Evolutionary conservation across 768 basidiomycete species (phyloP).

Genomic region (Kwoniella sp.): DNA sequence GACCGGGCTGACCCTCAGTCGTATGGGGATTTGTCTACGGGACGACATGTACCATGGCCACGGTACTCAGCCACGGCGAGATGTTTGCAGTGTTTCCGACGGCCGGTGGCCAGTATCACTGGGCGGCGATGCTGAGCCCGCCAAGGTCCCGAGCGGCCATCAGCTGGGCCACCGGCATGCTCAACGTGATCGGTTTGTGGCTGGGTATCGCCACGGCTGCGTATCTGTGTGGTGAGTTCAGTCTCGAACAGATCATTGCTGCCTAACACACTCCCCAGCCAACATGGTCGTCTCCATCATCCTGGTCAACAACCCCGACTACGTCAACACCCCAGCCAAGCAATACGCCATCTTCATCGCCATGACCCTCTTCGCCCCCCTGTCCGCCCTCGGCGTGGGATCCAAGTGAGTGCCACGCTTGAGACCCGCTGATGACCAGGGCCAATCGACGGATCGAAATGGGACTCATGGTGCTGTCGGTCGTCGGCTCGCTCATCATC

Average conservation of each 20-base stretch:
- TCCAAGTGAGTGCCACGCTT: slow-evolving; percentile 2
- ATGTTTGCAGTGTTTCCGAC: slow-evolving; percentile 25
- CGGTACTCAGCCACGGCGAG: slow-evolving; percentile 18
- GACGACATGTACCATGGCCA: slow-evolving; percentile 9
- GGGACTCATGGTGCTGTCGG: slow-evolving; percentile 12
- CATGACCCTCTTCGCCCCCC: slow-evolving; percentile 13
- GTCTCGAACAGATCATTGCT: neutral
- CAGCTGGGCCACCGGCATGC: slow-evolving; percentile 17
- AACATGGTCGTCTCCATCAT: slow-evolving; percentile 25
- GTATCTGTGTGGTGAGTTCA: slow-evolving; percentile 13
- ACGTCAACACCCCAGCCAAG: slow-evolving; percentile 14
- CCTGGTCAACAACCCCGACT: slow-evolving; percentile 22
- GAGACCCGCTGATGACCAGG: no score
- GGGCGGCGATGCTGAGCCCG: slow-evolving; percentile 21
- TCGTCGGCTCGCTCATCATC: slow-evolving; percentile 18
- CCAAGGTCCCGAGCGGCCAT: slow-evolving; percentile 4
- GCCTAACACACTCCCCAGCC: neutral
- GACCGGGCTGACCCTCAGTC: neutral
- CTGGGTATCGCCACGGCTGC: slow-evolving; percentile 13
- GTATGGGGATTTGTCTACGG: slow-evolving; percentile 17
- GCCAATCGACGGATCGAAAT: slow-evolving; percentile 8
- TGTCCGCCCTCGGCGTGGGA: slow-evolving; percentile 4
- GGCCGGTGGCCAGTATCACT: slow-evolving; percentile 32
- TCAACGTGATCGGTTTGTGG: slow-evolving; percentile 18
- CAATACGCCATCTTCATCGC: slow-evolving; percentile 20